Evolutionary conservation across 257 asterid species (phyloP), one percentile per base, ranked within the genome.

Genomic region (Nicotiana noctiflora): DNA sequence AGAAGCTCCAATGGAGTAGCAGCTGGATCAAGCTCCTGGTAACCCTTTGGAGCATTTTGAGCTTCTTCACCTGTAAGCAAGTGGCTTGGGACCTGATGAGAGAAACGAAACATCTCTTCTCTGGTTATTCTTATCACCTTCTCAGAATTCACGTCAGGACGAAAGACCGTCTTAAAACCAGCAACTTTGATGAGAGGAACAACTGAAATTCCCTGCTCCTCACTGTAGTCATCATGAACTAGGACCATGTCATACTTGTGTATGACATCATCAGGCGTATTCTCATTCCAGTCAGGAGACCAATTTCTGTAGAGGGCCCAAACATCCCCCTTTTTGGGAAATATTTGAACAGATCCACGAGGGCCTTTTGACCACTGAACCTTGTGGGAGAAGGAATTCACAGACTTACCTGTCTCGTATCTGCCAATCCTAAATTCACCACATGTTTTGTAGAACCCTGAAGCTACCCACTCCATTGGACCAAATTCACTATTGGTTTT

Each of bases 81-180:
- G 78, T 82, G 79, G 25, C 78, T 72, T 27, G 87, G 87, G 17
- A 82, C 85, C 83, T 31, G 85, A 79, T 85, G 87, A 61, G 87
- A 85, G 83, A 85, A 79, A 27, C 87, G 85, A 44, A 85, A 85
- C 87, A 85, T 85, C 81, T 85, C 87, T 65, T 85, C 85, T 72
- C 82, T 85, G 19, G 83, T 80, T 13, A 85, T 79, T 72, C 29
- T 76, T 19, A 23, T 79, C 29, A 79, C 72, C 46, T 79, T 82
- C 15, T 79, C 80, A 0, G 76, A 59, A 56, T 79, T 77, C 68
- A 74, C 6, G 61, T 79, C 60, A 8, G 81, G 83, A 78, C 65
- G 52, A 64, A 85, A 85, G 49, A 85, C 83, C 0, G 87, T 79
- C 81, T 52, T 85, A 67, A 82, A 85, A 82, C 87, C 83, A 23